These are phyloP conservation scores for Diversispora eburnea DNA, from an alignment of 192 early-diverging fungal species.

Conservation along the genomic window DNA sequence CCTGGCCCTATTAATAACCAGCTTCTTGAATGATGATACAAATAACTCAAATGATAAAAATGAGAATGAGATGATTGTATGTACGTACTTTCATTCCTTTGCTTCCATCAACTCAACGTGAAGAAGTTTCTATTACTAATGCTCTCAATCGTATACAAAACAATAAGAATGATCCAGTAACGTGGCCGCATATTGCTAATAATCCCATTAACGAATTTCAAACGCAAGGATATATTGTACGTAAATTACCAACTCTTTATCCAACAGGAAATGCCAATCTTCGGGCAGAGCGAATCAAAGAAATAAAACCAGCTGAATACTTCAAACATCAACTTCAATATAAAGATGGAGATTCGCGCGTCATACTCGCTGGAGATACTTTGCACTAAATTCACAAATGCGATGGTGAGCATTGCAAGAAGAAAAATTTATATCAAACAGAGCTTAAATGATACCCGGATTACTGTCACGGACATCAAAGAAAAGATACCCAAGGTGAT, in stretches of 20 bases:
- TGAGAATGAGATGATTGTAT: neutral
- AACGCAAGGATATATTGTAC: neutral
- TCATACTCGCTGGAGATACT: neutral
- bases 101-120: neutral
- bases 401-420: neutral
- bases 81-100: neutral
- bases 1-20: neutral
- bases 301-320: neutral
- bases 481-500: neutral
- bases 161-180: neutral
- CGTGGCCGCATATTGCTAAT: neutral
- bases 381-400: neutral
- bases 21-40: too few species aligned
- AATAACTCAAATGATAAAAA: neutral
- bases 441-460: neutral
- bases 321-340: neutral
- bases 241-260: neutral
- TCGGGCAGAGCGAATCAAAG: neutral
- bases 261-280: neutral
- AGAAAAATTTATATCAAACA: neutral
- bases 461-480: neutral
- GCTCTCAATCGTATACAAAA: neutral
- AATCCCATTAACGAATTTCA: neutral
- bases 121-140: neutral
- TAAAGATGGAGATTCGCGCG: conserved; percentile 1